Evolutionary conservation across 345 rosid species (phyloP).

Genomic region (Erodium maritimum): DNA sequence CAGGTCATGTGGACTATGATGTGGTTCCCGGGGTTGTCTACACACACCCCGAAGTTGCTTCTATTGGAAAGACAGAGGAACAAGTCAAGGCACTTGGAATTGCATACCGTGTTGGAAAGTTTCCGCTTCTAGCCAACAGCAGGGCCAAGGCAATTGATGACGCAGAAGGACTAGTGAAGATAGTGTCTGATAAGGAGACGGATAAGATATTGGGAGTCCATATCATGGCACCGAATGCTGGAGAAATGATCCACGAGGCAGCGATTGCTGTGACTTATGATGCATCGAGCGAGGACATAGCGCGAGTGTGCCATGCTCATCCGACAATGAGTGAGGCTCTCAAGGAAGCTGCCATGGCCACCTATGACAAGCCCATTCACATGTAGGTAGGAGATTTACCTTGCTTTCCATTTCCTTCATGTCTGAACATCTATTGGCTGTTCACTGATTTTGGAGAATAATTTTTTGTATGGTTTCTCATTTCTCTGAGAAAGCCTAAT

Average conservation of each 20-base stretch:
- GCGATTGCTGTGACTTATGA: conserved; percentile 74
- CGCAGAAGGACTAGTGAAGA: conserved; percentile 85
- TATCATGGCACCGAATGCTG: conserved; percentile 91
- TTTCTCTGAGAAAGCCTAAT: too few species aligned
- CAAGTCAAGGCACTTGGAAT: conserved; percentile 80
- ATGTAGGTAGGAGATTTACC: conserved; percentile 27
- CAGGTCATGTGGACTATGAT: conserved; percentile 94
- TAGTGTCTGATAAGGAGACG: conserved; percentile 87
- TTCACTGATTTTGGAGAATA: too few species aligned
- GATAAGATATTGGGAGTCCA: conserved; percentile 96
- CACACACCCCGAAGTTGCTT: conserved; percentile 97
- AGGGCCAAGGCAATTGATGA: conserved; percentile 96
- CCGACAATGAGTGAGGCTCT: conserved; percentile 99
- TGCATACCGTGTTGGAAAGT: conserved; percentile 75
- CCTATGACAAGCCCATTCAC: conserved; percentile 98
- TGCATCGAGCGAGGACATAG: conserved; percentile 90
- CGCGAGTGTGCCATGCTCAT: conserved; percentile 95
- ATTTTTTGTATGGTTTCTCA: too few species aligned
- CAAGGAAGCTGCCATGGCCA: conserved; percentile 99
- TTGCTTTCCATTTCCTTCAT: conserved; percentile 11
- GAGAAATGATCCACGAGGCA: conserved; percentile 96
- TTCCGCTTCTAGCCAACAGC: conserved; percentile 97
- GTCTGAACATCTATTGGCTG: too few species aligned
- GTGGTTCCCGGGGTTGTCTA: conserved; percentile 97
- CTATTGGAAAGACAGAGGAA: conserved; percentile 95